Evolutionary conservation across 2,329 filamentous ascomycete genomes (phyloP), one percentile per base, ranked within the genome.

Genomic region (Fusarium kyushuense): DNA sequence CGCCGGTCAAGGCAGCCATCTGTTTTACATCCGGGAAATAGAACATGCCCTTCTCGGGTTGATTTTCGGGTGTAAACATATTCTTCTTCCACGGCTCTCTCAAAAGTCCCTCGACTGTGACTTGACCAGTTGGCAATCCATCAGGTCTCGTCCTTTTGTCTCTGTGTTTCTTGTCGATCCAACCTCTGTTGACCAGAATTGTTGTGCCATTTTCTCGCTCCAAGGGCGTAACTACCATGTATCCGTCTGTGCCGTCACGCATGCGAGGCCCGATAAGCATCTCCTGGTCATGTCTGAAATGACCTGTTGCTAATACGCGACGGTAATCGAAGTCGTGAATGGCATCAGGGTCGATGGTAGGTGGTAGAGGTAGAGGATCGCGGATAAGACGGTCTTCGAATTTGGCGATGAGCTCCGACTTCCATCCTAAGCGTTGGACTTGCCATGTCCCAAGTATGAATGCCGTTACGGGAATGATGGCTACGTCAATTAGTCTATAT

Each of bases 1-100:
- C 94, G 2, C 92, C 93, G 25, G 89, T 90, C 77, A 93, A 80
- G 64, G 83, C 84, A 2, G 96, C 96, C 96, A 99, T 99, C 84
- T 97, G 89, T 73, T 86, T 80, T 25, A 99, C 93, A 79, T 97
- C 95, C 0, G 96, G 95, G 76, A 99, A 99, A 81, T 97, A 97
- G 78, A 96, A 99, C 79, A 94, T 90, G 61, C 90, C 88, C 76
- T 89, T 89, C 71, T 94, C 90, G 0, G 95, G 95, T 72, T 88
- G 84, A 74, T 99, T 99, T 0, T 92, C 89, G 0, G 96, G 96
- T 57, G 96, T 99, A 78, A 99, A 99, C 87, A 94, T 91, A 78
- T 99, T 99, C 85, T 95, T 97, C 86, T 97, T 96, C 88, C 93
- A 97, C 11, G 95, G 95, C 81, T 96, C 89, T 62, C 96, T 82